Conservation (phyloP, 306 rosid species). For the Nissolia schottii region DNA sequence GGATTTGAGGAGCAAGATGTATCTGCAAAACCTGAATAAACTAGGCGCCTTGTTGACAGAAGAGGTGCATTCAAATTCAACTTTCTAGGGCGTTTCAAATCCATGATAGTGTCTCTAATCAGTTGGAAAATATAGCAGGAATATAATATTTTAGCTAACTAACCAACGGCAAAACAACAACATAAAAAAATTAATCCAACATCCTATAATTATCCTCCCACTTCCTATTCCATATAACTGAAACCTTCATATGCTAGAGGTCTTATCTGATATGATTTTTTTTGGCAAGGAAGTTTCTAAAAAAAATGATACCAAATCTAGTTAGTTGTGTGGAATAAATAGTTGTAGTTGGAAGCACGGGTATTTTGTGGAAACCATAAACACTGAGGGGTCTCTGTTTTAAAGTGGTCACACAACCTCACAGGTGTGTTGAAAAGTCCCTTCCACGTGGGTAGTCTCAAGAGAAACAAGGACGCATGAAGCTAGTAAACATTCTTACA, state of each 20-base stretch:
- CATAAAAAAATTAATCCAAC: too few relatives aligned
- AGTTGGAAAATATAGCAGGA: neutral
- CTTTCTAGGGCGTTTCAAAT: constrained; percentile 46
- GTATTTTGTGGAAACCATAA: constrained; percentile 51
- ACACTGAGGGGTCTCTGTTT: constrained; percentile 30
- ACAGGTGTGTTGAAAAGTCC: constrained; percentile 32
- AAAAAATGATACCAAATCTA: neutral
- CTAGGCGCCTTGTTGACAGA: constrained; percentile 56
- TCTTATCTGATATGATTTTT: constrained; percentile 14
- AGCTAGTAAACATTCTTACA: neutral
- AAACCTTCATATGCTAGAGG: constrained; percentile 2
- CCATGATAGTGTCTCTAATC: constrained; percentile 15
- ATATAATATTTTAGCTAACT: too few relatives aligned
- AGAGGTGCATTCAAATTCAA: constrained; percentile 69
- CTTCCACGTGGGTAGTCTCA: constrained; percentile 20
- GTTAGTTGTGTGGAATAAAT: constrained; percentile 42
- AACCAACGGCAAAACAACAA: too few relatives aligned
- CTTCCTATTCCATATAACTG: too few relatives aligned
- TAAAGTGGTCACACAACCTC: constrained; percentile 27
- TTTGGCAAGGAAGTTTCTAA: neutral
- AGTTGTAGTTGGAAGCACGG: constrained; percentile 46
- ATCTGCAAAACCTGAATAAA: constrained; percentile 3
- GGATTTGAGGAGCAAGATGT: constrained; percentile 17
- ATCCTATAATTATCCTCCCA: too few relatives aligned
- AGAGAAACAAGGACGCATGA: constrained; percentile 2